Conservation (phyloP, 768 basidiomycete species). For the Pleurotus citrinopileatus region DNA sequence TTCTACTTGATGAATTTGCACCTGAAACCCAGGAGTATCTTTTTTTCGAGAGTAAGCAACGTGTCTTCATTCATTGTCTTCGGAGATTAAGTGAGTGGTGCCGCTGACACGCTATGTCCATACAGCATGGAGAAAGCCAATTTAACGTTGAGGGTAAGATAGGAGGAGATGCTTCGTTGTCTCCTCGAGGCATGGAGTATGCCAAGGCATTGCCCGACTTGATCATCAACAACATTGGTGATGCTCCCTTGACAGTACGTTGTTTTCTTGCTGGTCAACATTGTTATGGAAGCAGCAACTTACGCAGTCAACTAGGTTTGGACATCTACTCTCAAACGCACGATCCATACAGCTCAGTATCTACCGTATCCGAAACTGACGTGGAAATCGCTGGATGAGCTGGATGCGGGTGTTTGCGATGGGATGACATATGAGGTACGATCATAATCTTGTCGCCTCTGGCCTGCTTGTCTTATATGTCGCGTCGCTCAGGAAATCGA, state of each 20-base stretch:
- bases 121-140: constrained; percentile 95
- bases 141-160: constrained; percentile 97
- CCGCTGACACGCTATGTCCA: constrained; percentile 7
- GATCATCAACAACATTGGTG: constrained; percentile 88
- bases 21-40: constrained; percentile 94
- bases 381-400: constrained; percentile 98
- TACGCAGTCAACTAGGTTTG: constrained; percentile 62
- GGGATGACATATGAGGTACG: constrained; percentile 92
- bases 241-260: constrained; percentile 79
- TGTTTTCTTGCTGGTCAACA: background rate
- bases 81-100: constrained; percentile 6
- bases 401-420: constrained; percentile 99
- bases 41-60: constrained; percentile 81
- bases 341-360: constrained; percentile 82
- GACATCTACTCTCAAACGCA: constrained; percentile 96
- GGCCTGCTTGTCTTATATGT: background rate
- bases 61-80: background rate
- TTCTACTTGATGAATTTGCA: constrained; percentile 99
- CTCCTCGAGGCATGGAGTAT: constrained; percentile 81
- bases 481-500: constrained; percentile 72
- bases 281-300: constrained; percentile 4
- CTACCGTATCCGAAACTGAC: constrained; percentile 90
- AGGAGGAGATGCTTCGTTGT: constrained; percentile 93
- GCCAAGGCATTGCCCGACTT: constrained; percentile 82
- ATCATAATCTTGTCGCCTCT: background rate